These are phyloP conservation scores for Fusarium armeniacum DNA, from an alignment of 2,329 filamentous ascomycete genomes.

Conservation along the genomic window DNA sequence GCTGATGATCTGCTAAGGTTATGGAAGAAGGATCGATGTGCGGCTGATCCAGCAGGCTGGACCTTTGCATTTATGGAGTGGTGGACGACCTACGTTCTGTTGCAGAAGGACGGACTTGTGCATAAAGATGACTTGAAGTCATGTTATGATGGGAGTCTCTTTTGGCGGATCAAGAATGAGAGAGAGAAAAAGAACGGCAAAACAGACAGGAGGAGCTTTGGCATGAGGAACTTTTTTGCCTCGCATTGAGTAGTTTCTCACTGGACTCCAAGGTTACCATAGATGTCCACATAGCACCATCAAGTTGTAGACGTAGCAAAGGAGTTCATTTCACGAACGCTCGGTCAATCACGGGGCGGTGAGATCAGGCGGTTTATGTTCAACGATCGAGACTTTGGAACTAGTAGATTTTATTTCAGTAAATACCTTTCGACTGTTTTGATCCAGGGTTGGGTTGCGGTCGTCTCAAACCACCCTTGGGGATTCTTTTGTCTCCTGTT, in stretches of 20 bases:
- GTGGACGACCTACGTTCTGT: constrained; percentile 63
- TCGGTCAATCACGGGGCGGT: background rate
- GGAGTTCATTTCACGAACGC: background rate
- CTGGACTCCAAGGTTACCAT: too few relatives aligned
- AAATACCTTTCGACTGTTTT: constrained; percentile 28
- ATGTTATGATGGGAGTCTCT: constrained; percentile 45
- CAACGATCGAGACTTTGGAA: constrained; percentile 1
- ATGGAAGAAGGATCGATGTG: constrained; percentile 57
- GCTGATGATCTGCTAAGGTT: constrained; percentile 54
- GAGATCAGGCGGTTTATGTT: background rate
- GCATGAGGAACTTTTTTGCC: constrained; percentile 9
- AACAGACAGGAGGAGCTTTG: constrained; percentile 15
- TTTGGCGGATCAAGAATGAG: constrained; percentile 41
- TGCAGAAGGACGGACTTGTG: constrained; percentile 67
- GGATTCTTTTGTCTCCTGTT: constrained; percentile 19
- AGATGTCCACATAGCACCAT: too few relatives aligned
- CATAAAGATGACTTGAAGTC: constrained; percentile 65
- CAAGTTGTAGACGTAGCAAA: too few relatives aligned
- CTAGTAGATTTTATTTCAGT: constrained; percentile 30
- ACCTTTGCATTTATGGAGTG: constrained; percentile 42
- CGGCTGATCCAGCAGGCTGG: constrained; percentile 43
- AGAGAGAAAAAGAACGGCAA: background rate
- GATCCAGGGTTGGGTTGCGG: constrained; percentile 8
- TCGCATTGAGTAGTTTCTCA: too few relatives aligned
- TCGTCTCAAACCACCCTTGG: constrained; percentile 22